These are phyloP conservation scores for Monosporozyma unispora DNA, from an alignment of 805 yeast species.

Conservation along the genomic window DNA sequence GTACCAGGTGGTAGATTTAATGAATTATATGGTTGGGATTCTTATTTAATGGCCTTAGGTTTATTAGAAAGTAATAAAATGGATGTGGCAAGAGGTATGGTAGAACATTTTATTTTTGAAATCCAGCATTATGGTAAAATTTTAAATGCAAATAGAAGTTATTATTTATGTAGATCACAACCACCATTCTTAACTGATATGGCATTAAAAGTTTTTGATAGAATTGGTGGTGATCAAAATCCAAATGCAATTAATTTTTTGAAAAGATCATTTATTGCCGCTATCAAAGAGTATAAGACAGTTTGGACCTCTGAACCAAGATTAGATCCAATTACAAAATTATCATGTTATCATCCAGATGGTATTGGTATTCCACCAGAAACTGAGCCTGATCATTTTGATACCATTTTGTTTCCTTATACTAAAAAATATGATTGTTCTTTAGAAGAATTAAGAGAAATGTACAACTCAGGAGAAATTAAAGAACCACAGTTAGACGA, in stretches of 20 bases:
- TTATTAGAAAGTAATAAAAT: slow-evolving; percentile 55
- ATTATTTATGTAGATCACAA: slow-evolving; percentile 85
- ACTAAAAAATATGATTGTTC: slow-evolving; percentile 51
- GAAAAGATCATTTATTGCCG: slow-evolving; percentile 57
- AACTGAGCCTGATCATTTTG: slow-evolving; percentile 85
- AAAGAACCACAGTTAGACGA: slow-evolving; percentile 77
- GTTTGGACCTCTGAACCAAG: slow-evolving; percentile 80
- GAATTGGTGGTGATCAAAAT: slow-evolving; percentile 41
- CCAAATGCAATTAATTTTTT: slow-evolving; percentile 53
- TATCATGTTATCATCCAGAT: slow-evolving; percentile 83
- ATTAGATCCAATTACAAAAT: slow-evolving; percentile 59
- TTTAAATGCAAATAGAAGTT: slow-evolving; percentile 86
- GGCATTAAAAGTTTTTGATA: slow-evolving; percentile 61
- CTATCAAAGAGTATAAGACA: slow-evolving; percentile 73
- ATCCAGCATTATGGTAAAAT: slow-evolving; percentile 86
- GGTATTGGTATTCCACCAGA: slow-evolving; percentile 96
- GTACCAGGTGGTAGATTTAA: slow-evolving; percentile 98
- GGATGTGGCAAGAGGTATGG: slow-evolving; percentile 80
- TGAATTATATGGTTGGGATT: slow-evolving; percentile 97
- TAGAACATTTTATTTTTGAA: slow-evolving; percentile 84
- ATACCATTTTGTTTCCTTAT: slow-evolving; percentile 58
- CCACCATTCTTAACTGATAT: slow-evolving; percentile 96
- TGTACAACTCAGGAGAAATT: slow-evolving; percentile 59
- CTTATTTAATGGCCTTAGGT: slow-evolving; percentile 86
- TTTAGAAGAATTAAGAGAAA: slow-evolving; percentile 53